A percentile compares a stretch with the other conserved stretches of the same genome.
Evolutionary conservation across 148 eudicot species (phyloP).

Genomic region (Heliosperma pusillum): DNA sequence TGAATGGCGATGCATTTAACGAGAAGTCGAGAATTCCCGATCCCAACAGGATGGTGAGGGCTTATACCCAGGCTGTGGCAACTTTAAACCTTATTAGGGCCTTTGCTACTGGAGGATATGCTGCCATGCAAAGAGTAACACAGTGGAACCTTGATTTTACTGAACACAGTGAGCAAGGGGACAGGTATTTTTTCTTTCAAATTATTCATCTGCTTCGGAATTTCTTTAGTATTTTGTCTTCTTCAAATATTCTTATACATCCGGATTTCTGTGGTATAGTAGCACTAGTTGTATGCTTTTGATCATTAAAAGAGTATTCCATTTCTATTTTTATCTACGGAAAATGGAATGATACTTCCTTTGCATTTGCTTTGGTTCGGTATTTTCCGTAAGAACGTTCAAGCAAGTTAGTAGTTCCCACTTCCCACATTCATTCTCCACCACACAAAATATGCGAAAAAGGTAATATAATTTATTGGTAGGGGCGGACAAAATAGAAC

Average conservation of each 20-base stretch:
- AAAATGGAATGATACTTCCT: neutral
- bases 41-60: constrained; percentile 65
- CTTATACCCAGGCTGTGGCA: constrained; percentile 69
- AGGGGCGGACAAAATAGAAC: neutral
- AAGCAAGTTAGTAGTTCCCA: neutral
- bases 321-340: neutral
- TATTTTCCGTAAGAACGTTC: neutral
- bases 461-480: neutral
- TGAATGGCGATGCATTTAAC: constrained; percentile 63
- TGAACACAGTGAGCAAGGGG: constrained; percentile 66
- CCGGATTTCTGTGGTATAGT: neutral
- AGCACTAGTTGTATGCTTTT: neutral
- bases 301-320: neutral
- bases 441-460: neutral
- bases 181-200: constrained; percentile 36
- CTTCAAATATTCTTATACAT: neutral
- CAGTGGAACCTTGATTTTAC: constrained; percentile 79
- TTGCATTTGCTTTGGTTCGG: neutral
- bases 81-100: constrained; percentile 72
- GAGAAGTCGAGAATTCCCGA: constrained; percentile 66
- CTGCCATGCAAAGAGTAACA: constrained; percentile 70
- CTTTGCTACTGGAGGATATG: constrained; percentile 79
- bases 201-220: neutral
- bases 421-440: neutral
- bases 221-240: no score